Evolutionary conservation across 2,329 filamentous ascomycete genomes (phyloP).

Genomic region (Aspergillus glaucus): DNA sequence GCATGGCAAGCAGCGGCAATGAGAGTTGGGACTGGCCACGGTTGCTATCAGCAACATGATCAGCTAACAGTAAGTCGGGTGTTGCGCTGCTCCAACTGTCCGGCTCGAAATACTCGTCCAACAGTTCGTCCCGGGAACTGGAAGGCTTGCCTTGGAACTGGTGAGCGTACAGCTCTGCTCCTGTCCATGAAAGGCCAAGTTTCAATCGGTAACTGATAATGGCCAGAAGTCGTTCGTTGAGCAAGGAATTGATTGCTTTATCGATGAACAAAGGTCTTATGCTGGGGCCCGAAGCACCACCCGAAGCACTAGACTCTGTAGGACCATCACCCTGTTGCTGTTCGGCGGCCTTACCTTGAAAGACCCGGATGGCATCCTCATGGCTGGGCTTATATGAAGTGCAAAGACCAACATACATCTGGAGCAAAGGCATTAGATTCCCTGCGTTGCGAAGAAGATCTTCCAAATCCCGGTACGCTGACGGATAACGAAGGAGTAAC

Average conservation of each 20-base stretch:
- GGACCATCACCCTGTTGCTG: neutral
- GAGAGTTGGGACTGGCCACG: conserved; percentile 35
- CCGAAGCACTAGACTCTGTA: neutral
- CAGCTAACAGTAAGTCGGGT: conserved; percentile 43
- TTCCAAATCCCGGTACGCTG: conserved; percentile 57
- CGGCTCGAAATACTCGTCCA: conserved; percentile 11
- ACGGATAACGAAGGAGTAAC: conserved; percentile 60
- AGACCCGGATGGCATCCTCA: conserved; percentile 48
- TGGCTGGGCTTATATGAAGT: conserved; percentile 64
- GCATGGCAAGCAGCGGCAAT: conserved; percentile 57
- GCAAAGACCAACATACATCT: conserved; percentile 65
- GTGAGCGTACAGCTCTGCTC: conserved; percentile 56
- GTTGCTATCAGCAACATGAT: conserved; percentile 41
- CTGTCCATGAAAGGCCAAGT: conserved; percentile 57
- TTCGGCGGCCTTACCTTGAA: conserved; percentile 22
- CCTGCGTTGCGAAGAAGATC: conserved; percentile 42
- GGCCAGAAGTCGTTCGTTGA: conserved; percentile 65
- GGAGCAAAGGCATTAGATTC: conserved; percentile 33
- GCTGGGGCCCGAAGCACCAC: conserved; percentile 13
- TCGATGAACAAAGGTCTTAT: conserved; percentile 63
- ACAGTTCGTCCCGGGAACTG: conserved; percentile 5
- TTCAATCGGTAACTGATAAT: conserved; percentile 55
- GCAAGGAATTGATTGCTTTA: conserved; percentile 60
- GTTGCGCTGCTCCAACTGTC: conserved; percentile 19
- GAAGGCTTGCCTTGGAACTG: conserved; percentile 36